Percentiles rank a stretch among this genome's conserved stretches.
Conservation (phyloP, 768 basidiomycete genomes). For the Tulasnella sp. region DNA sequence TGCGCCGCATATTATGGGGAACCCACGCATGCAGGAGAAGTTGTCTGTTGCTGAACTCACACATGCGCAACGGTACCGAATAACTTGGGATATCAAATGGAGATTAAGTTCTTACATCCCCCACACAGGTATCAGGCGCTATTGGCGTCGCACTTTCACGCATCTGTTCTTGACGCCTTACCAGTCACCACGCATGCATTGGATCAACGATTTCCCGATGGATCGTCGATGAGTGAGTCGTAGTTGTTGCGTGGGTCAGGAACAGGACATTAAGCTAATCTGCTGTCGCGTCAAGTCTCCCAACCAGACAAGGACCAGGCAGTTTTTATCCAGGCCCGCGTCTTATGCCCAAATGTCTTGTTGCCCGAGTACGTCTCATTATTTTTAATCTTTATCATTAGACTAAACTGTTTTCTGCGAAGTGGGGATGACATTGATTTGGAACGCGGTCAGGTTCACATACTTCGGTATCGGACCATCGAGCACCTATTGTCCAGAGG, state of each 20-base stretch:
- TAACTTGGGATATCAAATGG: not conserved
- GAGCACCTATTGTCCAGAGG: conserved; percentile 63
- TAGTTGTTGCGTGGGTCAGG: not conserved
- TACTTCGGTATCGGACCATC: conserved; percentile 66
- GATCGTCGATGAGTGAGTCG: conserved; percentile 39
- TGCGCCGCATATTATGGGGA: conserved; percentile 64
- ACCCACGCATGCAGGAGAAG: conserved; percentile 60
- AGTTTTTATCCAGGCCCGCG: conserved; percentile 72
- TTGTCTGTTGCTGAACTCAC: conserved; percentile 76
- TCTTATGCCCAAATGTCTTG: conserved; percentile 41
- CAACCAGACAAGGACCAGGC: conserved; percentile 65
- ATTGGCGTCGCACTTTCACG: conserved; percentile 64
- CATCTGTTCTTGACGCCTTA: conserved; percentile 73
- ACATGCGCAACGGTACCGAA: conserved; percentile 55
- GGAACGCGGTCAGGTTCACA: conserved; percentile 69
- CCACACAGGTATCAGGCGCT: conserved; percentile 56
- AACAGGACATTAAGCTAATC: conserved; percentile 11
- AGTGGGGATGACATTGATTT: conserved; percentile 67
- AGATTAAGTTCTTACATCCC: not conserved
- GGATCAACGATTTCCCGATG: conserved; percentile 72
- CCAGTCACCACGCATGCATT: conserved; percentile 67
- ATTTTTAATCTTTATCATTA: too few species aligned
- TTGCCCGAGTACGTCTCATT: conserved; percentile 30
- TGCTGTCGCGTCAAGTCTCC: conserved; percentile 42
- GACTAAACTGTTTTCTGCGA: too few species aligned